Percentiles rank a stretch among this genome's conserved stretches.
Conservation (phyloP, 2,329 filamentous ascomycete species). For the Phyllosticta citriasiana region DNA sequence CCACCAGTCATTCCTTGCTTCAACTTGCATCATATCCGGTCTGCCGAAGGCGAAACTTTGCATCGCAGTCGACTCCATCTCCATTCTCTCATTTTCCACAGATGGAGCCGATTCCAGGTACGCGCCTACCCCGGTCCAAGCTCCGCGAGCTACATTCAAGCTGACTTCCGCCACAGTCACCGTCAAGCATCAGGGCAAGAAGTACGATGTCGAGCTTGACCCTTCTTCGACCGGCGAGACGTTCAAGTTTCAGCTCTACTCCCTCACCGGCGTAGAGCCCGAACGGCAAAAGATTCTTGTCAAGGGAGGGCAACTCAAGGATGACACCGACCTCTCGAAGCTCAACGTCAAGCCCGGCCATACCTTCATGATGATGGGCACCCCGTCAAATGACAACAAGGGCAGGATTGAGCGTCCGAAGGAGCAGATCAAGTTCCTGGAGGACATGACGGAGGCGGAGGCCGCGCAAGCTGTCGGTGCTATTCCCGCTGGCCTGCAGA, state of each 20-base stretch:
- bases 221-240: conserved; percentile 74
- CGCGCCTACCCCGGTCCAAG: not conserved
- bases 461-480: conserved; percentile 73
- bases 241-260: conserved; percentile 93
- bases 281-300: conserved; percentile 92
- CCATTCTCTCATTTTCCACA: not conserved
- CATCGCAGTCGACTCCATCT: not conserved
- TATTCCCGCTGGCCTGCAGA: conserved; percentile 77
- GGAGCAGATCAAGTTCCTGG: conserved; percentile 75
- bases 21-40: not conserved
- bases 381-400: conserved; percentile 56
- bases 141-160: not conserved
- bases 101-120: conserved; percentile 10
- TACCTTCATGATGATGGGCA: conserved; percentile 93
- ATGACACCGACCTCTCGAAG: conserved; percentile 79
- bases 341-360: conserved; percentile 80
- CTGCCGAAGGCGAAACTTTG: not conserved
- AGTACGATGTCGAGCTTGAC: conserved; percentile 89
- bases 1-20: not conserved
- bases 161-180: conserved; percentile 49
- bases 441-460: conserved; percentile 97
- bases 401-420: conserved; percentile 60
- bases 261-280: conserved; percentile 89
- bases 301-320: conserved; percentile 89
- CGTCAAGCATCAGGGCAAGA: conserved; percentile 92